Base-by-base conservation (phyloP, 2,329 filamentous ascomycete species). In the Talaromyces sp. region DNA sequence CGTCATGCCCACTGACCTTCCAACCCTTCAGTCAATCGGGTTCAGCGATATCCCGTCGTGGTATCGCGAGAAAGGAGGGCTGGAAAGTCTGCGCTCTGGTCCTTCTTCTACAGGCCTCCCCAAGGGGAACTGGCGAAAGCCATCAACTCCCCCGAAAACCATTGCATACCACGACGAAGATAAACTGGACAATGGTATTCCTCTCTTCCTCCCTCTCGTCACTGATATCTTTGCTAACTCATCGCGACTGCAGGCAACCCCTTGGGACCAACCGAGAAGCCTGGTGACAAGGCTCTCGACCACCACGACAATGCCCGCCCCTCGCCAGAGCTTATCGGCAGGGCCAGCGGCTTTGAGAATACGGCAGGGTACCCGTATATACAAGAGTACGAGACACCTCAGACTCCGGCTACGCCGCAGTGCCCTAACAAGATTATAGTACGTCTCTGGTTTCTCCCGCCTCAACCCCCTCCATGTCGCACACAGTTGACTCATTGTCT, bases 1-100 rank as follows among this genome's bases (percentile, higher is more conserved):
- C 73, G 90, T 95, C 73, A 96, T 96, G 89, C 93, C 93, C 0
- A 75, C 79, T 30, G 87, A 92, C 65, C 81, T 81, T 57, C 78
- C 81, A 0, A 90, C 87, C 0, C 85, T 96, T 67, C 78, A 84
- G 51, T 80, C 83, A 6, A 81, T 96, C 2, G 93, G 93, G 0
- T 83, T 96, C 57, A 75, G 76, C 2, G 76, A 79, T 50, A 75
- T 82, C 16, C 85, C 86, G 8, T 72, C 74, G 7, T 88, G 86
- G 86, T 87, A 80, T 69, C 77, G 79, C 59, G 81, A 86, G 59
- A 80, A 81, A 67, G 68, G 72, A 61, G 63, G 65, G 6, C 61
- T 76, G 1, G 59, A 71, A 0, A 75, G 73, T 54, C 61, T 77
- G 2, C 56, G 68, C 30, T 63, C 68, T 27, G 59, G 63, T n/a